Percentiles rank a stretch among this genome's conserved stretches.
Conservation (phyloP, 2,329 filamentous ascomycete species). For the Emydomyces testavorans region DNA sequence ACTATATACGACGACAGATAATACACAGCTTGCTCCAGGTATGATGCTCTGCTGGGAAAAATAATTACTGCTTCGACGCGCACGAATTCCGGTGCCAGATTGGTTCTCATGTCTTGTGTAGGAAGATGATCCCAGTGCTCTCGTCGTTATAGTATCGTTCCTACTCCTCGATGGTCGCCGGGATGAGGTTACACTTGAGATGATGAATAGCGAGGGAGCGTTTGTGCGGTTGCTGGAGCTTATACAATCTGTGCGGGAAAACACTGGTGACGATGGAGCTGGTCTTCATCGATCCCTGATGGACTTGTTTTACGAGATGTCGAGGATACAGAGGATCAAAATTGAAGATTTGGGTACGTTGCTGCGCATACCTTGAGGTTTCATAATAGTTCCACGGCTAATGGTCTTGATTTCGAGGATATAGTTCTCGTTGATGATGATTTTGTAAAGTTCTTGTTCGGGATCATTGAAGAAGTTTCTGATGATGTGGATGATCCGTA, state of each 20-base stretch:
- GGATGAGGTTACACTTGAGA: constrained; percentile 66
- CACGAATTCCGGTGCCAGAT: neutral
- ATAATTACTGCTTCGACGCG: constrained; percentile 1
- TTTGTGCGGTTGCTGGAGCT: constrained; percentile 77
- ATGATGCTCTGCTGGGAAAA: constrained; percentile 16
- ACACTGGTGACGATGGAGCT: constrained; percentile 40
- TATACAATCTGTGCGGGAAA: constrained; percentile 52
- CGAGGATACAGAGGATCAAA: constrained; percentile 71
- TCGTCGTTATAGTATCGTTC: constrained; percentile 73
- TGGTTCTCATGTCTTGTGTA: constrained; percentile 32
- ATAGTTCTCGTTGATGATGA: constrained; percentile 49
- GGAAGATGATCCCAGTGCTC: constrained; percentile 70
- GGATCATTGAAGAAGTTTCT: constrained; percentile 75
- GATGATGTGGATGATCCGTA: constrained; percentile 86
- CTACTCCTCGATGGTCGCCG: constrained; percentile 75
- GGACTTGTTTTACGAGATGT: constrained; percentile 93
- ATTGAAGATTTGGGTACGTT: constrained; percentile 62
- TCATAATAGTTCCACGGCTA: neutral
- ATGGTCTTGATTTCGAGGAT: neutral
- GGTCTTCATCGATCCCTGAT: constrained; percentile 69
- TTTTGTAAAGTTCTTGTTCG: constrained; percentile 73
- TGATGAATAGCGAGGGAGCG: constrained; percentile 76
- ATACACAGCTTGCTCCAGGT: constrained; percentile 74
- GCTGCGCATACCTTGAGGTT: neutral
- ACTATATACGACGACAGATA: constrained; percentile 86